Base-by-base conservation (phyloP, 2,329 filamentous ascomycete genomes). In the Camillea tinctor region DNA sequence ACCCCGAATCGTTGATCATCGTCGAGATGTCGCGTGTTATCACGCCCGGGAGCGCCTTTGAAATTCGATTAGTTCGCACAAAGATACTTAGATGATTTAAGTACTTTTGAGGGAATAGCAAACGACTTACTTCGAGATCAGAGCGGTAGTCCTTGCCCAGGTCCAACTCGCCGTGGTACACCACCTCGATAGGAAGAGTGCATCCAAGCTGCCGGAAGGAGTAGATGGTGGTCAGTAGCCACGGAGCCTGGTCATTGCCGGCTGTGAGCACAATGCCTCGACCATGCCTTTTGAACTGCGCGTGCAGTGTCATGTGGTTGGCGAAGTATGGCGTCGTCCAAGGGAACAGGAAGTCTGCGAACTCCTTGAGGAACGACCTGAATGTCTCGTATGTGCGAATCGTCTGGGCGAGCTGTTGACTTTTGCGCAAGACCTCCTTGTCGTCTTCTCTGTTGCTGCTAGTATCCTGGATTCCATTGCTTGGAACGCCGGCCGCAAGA, bases 1-100 rank as follows among this genome's bases (percentile, higher is more conserved):
- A 81, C 20, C 78, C 78, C 21, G 71, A 68, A 44, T 79, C 77
- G 44, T 76, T 72, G 8, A 80, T 73, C 77, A 80, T 80, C 23
- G 73, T 72, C 13, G 72, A 72, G 50, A 80, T 70, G 59, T 81
- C 77, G 21, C 79, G 72, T 1, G 78, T 80, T 11, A 76, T 71
- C 7, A 81, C 78, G 3, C 74, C 76, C 4, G 76, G 73, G 6
- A 79, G 64, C 8, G 72, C 30, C 66, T 68, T 8, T 1, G 20
- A 22, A 49, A 2, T 49, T 17, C 30, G 9, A 15, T 17, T 21
- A 23, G 36, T 15, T 15, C 36, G 13, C 15, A 6, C 36, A 8
- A 19, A 5, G 57, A n/a, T 61, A 15, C 63, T 9, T 7, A 30
- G 26, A 30, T 30, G 26, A 30, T 4, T 7, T 50, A 30, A 21